Percentiles rank a stretch among this genome's conserved stretches.
phyloP scores from a whole-genome alignment of 2,329 filamentous ascomycete genomes.

The Pseudogymnoascus sp. region DNA sequence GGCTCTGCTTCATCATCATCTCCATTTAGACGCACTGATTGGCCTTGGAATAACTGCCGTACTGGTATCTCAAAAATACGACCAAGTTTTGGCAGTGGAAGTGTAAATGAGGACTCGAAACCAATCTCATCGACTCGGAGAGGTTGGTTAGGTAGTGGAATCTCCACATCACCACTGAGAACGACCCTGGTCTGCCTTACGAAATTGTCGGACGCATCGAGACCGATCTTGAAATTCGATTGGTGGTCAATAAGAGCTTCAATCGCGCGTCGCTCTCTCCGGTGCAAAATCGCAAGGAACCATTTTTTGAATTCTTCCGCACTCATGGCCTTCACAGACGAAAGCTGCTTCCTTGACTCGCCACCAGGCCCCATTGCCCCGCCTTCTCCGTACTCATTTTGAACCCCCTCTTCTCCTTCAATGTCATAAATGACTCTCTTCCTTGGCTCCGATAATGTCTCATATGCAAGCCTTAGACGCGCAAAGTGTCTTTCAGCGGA shows the following conservation, averaged over 20 bases:
- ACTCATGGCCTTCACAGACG: constrained; percentile 20
- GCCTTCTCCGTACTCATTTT: constrained; percentile 30
- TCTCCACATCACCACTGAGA: neutral
- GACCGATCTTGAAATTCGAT: constrained; percentile 21
- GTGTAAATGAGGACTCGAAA: constrained; percentile 1
- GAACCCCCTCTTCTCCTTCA: constrained; percentile 35
- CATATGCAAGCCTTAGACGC: constrained; percentile 35
- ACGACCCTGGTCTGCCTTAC: neutral
- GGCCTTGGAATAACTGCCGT: neutral
- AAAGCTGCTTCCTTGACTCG: constrained; percentile 24
- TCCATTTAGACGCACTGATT: neutral
- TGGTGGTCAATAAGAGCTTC: constrained; percentile 29
- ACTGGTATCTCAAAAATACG: neutral
- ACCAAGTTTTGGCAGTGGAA: constrained; percentile 18
- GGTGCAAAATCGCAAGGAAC: constrained; percentile 32
- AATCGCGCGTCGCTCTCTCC: constrained; percentile 31
- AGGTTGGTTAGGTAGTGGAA: constrained; percentile 28
- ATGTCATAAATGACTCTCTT: constrained; percentile 39
- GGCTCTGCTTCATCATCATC: neutral
- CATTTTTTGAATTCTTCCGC: constrained; percentile 15
- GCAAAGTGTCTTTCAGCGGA: constrained; percentile 34
- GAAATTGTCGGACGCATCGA: constrained; percentile 27
- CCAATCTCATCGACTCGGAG: constrained; percentile 21
- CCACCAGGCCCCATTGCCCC: constrained; percentile 31
- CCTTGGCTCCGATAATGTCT: constrained; percentile 34